Conservation (phyloP, 2,329 filamentous ascomycete species). For the Pseudogymnoascus sp. region DNA sequence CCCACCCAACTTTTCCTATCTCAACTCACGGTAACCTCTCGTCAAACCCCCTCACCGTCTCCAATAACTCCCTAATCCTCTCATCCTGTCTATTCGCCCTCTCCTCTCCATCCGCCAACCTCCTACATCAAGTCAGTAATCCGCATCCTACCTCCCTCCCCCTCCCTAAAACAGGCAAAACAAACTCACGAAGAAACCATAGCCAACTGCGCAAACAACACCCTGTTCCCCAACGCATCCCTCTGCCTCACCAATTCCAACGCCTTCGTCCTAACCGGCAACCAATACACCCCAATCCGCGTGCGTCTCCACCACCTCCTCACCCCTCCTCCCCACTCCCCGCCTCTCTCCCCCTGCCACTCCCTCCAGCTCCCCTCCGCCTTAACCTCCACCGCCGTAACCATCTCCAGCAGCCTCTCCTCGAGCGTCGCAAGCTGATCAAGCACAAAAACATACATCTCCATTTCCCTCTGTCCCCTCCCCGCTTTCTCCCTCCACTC, state of each 20-base stretch:
- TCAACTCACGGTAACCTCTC: slow-evolving; percentile 16
- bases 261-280: slow-evolving; percentile 36
- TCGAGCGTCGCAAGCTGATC: slow-evolving; percentile 38
- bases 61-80: slow-evolving; percentile 17
- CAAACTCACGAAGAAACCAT: slow-evolving; percentile 36
- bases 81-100: slow-evolving; percentile 18
- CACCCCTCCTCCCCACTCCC: slow-evolving; percentile 32
- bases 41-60: slow-evolving; percentile 17
- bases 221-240: slow-evolving; percentile 36
- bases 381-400: slow-evolving; percentile 35
- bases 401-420: slow-evolving; percentile 36
- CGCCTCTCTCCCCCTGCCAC: slow-evolving; percentile 18
- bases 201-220: slow-evolving; percentile 42
- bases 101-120: slow-evolving; percentile 21
- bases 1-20: not conserved
- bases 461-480: slow-evolving; percentile 23
- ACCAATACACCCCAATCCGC: slow-evolving; percentile 38
- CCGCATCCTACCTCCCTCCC: too few relatives aligned
- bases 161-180: not conserved
- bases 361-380: slow-evolving; percentile 18
- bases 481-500: not conserved
- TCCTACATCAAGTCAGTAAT: slow-evolving; percentile 12
- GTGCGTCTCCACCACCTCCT: slow-evolving; percentile 32
- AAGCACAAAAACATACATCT: slow-evolving; percentile 42
- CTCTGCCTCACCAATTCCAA: slow-evolving; percentile 39